Base-by-base conservation (phyloP, 1,284 basidiomycete species). In the Ustilago trichophora region DNA sequence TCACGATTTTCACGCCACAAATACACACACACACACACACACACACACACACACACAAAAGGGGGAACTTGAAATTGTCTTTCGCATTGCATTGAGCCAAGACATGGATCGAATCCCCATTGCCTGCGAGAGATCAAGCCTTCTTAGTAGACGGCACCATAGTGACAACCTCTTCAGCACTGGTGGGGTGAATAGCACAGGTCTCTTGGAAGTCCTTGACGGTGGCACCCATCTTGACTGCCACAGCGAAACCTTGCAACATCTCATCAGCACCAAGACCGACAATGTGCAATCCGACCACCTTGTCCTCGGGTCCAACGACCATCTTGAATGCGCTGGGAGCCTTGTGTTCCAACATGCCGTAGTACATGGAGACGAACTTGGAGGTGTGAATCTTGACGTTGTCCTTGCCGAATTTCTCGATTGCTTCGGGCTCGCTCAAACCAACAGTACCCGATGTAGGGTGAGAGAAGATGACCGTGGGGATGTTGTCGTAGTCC, bases 271-370 rank as follows among this genome's bases (percentile, higher is more conserved):
- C 90, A 13, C 80, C 80, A 71, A 87, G 77, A 6, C 94, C 95
- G 62, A 98, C 89, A 72, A 97, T 89, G 83, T 98, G 96, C 47
- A 98, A 84, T 16, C 95, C 95, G 16, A 98, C 91, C 33, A 99
- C 90, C 77, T 90, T 91, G 82, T 98, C 93, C 73, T 97, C 93
- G 9, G 88, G 86, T 1, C 93, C 93, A 2, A 87, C 87, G 73
- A 99, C 85, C 38, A 99, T 86, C 85, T 98, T 99, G 86, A 93
- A 94, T 37, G 91, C 86, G 0, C 92, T 90, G 2, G 96, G 95
- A 41, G 72, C 70, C 55, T 81, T 81, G 52, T 78, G 67, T 32
- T 73, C 68, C 11, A 81, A 55, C 72, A 81, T 77, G 16, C 78
- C 77, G 62, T 78, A 81, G 71, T 77, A 80, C 78, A 81, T 78